Evolutionary conservation across 306 rosid species (phyloP), one percentile per base, ranked within the genome.

Genomic region (Pterocarpus macrocarpus): DNA sequence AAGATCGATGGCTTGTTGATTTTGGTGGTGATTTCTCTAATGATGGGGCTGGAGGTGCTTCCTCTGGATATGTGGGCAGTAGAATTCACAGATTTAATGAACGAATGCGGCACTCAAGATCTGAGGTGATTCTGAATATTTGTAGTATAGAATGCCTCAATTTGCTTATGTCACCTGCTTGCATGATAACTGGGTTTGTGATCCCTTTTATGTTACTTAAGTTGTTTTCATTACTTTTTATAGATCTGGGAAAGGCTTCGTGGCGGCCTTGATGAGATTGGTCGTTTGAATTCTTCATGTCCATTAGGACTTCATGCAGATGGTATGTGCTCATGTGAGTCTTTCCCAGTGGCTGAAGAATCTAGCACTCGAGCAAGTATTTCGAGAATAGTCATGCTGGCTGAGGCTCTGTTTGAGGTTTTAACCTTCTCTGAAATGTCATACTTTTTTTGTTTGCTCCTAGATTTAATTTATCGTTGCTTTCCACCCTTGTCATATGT

Each of bases 341-440:
- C 96, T 16, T 79, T 83, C 76, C 88, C 86, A 72, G 47, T 84
- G 81, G 83, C 84, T 6, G 99, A 95, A 83, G 92, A 83, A 85
- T 91, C 98, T 22, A 87, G 90, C 82, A 87, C 99, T 81, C 94
- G 93, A 80, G 95, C 93, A 73, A 95, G 98, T 84, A 93, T 95
- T 89, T 95, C 99, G 47, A 92, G 99, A 89, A 93, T 95, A 65
- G 93, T 94, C 84, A 91, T 95, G 97, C 92, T 95, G 76, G 98
- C 99, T 69, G 99, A 93, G 79, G 98, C 99, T 83, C 86, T 95
- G 59, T 95, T 93, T 70, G 99, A 95, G 98, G 99, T 95, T 75
- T 8, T 43, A 71, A 64, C 62, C 78, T 83, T 71, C 64, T 74
- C 78, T 82, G 72, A 55, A 35, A 33, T 70, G 28, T 58, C 61